Conservation (phyloP, 1,284 basidiomycete species). For the Austroboletus novae-zelandiae region DNA sequence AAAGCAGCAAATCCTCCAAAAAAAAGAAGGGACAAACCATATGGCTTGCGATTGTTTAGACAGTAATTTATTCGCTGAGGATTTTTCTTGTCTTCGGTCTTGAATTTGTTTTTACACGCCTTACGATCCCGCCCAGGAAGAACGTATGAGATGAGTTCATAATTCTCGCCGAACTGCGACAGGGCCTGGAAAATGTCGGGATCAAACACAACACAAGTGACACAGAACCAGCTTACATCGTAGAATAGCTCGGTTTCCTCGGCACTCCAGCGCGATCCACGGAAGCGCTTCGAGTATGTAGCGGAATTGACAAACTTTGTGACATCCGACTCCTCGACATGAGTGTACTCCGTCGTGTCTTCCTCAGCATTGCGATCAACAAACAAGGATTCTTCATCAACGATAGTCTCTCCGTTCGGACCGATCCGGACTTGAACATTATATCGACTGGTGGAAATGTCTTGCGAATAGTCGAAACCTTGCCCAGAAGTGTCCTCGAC, state of each 20-base stretch:
- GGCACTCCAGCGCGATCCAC: constrained; percentile 78
- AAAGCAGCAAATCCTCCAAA: neutral
- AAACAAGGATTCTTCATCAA: constrained; percentile 77
- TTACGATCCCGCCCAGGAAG: constrained; percentile 84
- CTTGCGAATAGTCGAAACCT: constrained; percentile 67
- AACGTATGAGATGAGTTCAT: constrained; percentile 85
- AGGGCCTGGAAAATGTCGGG: constrained; percentile 54
- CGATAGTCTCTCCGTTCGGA: constrained; percentile 75
- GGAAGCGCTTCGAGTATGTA: constrained; percentile 73
- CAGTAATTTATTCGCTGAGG: constrained; percentile 64
- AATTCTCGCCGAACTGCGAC: constrained; percentile 87
- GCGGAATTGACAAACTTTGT: constrained; percentile 85
- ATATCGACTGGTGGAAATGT: constrained; percentile 63
- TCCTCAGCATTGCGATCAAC: constrained; percentile 67
- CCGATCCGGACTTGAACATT: constrained; percentile 81
- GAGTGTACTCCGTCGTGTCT: constrained; percentile 68
- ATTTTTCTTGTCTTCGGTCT: constrained; percentile 80
- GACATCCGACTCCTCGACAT: constrained; percentile 79
- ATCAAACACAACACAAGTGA: constrained; percentile 4
- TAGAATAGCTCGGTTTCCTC: constrained; percentile 88
- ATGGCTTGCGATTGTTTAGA: constrained; percentile 64
- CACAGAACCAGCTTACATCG: constrained; percentile 49
- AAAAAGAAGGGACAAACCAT: constrained; percentile 46
- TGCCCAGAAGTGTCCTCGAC: constrained; percentile 43
- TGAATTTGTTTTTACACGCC: constrained; percentile 90